Conservation (phyloP, 495 filamentous ascomycete genomes). For the Aspergillus bertholletiae region DNA sequence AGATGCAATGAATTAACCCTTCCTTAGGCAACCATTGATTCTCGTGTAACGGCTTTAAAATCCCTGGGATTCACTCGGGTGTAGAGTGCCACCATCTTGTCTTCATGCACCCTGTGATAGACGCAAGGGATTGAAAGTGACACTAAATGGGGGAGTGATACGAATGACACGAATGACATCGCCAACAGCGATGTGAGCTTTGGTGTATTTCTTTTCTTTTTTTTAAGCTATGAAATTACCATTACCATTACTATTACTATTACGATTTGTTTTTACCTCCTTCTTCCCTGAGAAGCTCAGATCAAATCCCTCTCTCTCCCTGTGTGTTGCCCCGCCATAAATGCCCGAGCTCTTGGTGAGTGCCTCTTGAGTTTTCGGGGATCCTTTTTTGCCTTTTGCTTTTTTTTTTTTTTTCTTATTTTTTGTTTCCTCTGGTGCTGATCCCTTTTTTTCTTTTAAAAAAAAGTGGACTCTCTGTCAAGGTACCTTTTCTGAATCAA, state of each 20-base stretch:
- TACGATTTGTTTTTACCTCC: not conserved
- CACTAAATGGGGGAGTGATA: not conserved
- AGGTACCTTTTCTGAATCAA: not conserved
- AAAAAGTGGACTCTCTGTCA: not conserved
- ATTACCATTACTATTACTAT: not conserved
- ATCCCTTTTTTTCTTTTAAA: not conserved
- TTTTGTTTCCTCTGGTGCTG: no score
- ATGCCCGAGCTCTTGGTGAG: not conserved
- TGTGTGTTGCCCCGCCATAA: not conserved
- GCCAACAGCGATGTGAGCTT: not conserved
- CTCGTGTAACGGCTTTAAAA: not conserved
- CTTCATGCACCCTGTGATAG: not conserved
- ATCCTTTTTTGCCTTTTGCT: not conserved
- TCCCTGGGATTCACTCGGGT: no score
- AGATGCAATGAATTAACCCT: not conserved
- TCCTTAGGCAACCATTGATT: no score
- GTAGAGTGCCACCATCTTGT: not conserved
- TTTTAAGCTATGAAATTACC: not conserved
- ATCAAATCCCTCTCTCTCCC: not conserved
- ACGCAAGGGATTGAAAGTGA: not conserved
- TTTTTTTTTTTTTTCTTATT: not conserved
- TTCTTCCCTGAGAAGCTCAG: not conserved
- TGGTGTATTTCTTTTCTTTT: not conserved
- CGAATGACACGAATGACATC: no score
- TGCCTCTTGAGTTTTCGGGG: not conserved